Evolutionary conservation across 2,329 filamentous ascomycete species (phyloP), one percentile per base, ranked within the genome.

Genomic region (Sporothrix inflata): DNA sequence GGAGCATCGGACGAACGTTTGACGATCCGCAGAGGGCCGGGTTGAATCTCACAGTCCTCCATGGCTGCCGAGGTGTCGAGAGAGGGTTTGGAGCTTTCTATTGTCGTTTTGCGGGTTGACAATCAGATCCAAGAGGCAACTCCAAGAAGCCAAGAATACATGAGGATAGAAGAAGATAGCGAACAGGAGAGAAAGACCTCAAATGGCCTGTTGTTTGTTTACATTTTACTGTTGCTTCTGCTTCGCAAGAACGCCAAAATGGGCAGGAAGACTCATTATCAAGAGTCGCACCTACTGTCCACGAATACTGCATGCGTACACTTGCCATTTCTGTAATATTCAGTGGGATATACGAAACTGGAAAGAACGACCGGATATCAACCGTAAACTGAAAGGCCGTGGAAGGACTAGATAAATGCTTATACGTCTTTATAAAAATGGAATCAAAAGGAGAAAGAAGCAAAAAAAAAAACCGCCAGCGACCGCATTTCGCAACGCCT

Each of bases 11-110:
- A 57, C 1, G 63, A 12, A 1, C 69, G 71, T 63, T 77, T 77
- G 74, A 75, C 45, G 34, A 77, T 76, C 38, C 73, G 71, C 27
- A 77, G 57, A 8, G 76, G 74, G 38, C 74, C 67, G 4, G 75
- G 76, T 51, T 74, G 69, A 6, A 45, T 30, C 7, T 69, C 47
- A n/a, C 19, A 27, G 9, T 38, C 19, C 1, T 65, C 40, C 57
- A 63, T 70, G 42, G 24, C 6, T 49, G 5, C 19, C 16, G 7
- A n/a, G 9, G 40, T 7, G 42, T 24, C 6, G 40, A 47, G 1
- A 24, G 8, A 34, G 8, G 1, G 38, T 34, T 24, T 3, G 21
- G 12, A n/a, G 14, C 2, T 27, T 24, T 65, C 11, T 45, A 27
- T 4, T 27, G 21, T 45, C 60, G 60, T 45, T 55, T 30, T 5